Base-by-base conservation (phyloP, 495 filamentous ascomycete genomes). In the Cercophora scortea region DNA sequence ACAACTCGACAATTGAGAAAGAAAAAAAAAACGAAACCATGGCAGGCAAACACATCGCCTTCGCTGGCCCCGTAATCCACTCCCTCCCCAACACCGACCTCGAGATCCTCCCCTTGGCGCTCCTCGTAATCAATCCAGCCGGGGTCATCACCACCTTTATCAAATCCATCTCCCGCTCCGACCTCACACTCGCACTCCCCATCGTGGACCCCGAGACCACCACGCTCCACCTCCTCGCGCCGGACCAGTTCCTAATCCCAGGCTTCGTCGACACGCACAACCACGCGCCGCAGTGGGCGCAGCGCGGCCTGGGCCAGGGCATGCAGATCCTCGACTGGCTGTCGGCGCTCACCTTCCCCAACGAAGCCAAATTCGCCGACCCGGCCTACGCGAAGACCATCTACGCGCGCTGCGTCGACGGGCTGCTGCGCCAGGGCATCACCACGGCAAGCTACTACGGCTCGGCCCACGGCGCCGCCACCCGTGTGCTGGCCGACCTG, bases 371-470 rank as follows among this genome's bases (percentile, higher is more conserved):
- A 32, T 85, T 83, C 54, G 41, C 53, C 0, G 80, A 85, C 53
- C 59, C 72, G 0, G 64, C 54, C 4, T 76, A 86, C 56, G 82
- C 84, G 0, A 61, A 59, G 7, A 60, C 62, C 16, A 69, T 79
- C 49, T 87, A 86, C 56, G 49, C 68, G 2, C 53, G 61, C 16
- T 79, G 79, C 52, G 76, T 87, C 8, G 61, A 73, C 0, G 80
- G 80, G 4, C 72, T 82, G 41, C 69, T 87, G 5, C 70, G 72
- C 16, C 81, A 85, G 52, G 84, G 84, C 9, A 75, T 82, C 53
- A 87, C 84, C 2, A 86, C 79, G 1, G 84, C 84, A 0, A 73
- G 76, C 7, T 87, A 86, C 62, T 86, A 85, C 56, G 80, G 73
- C 9, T 83, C 79, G 1, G 65, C 77, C 1, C 82, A 87, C 55